A percentile compares a stretch with the other conserved stretches of the same genome.
Conservation (phyloP, 192 early-diverging fungal species). For the Backusella morwellensis region DNA sequence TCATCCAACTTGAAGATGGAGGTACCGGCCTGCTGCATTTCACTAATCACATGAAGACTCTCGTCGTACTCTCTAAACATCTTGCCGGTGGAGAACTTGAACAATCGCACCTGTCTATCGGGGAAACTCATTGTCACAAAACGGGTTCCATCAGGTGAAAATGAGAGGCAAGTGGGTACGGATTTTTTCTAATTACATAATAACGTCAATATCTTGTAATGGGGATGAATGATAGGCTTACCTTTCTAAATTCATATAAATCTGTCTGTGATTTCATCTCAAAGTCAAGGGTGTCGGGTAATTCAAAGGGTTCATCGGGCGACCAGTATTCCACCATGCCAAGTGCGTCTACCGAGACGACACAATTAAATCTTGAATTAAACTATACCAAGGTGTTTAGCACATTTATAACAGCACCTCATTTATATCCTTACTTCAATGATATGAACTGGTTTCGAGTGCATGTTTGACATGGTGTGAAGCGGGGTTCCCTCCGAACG, state of each 20-base stretch:
- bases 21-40: constrained; percentile 87
- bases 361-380: constrained; percentile 69
- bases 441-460: constrained; percentile 70
- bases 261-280: constrained; percentile 92
- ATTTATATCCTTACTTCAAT: constrained; percentile 52
- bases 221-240: constrained; percentile 10
- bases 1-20: constrained; percentile 82
- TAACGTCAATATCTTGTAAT: no score
- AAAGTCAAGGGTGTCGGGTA: constrained; percentile 68
- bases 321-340: constrained; percentile 97
- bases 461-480: constrained; percentile 61
- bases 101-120: constrained; percentile 86
- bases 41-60: constrained; percentile 71
- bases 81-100: constrained; percentile 81
- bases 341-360: constrained; percentile 79
- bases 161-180: constrained; percentile 72
- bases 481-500: constrained; percentile 63
- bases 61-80: constrained; percentile 92
- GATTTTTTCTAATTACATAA: constrained; percentile 54
- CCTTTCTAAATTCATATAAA: constrained; percentile 96
- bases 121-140: constrained; percentile 87
- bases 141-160: constrained; percentile 77
- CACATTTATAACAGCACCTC: neutral
- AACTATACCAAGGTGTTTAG: constrained; percentile 41
- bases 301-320: constrained; percentile 62